Percentiles rank a stretch among this genome's conserved stretches.
phyloP scores from a whole-genome alignment of 2,329 filamentous ascomycete genomes.

The Aspergillus puulaauensis region DNA sequence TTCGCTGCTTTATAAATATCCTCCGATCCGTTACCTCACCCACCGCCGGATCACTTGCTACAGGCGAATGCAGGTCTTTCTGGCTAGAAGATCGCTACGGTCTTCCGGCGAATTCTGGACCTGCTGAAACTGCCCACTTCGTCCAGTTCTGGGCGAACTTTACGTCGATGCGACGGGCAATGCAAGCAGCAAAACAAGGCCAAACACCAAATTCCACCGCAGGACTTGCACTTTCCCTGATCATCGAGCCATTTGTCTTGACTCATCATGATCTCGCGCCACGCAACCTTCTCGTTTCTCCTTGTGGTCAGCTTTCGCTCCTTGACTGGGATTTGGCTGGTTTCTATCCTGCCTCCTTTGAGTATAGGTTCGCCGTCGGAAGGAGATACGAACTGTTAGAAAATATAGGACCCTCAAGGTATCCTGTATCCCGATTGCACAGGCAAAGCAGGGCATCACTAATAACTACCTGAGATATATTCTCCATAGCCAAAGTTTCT shows the following conservation, averaged over 20 bases:
- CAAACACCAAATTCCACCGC: neutral
- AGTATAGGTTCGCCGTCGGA: constrained; percentile 6
- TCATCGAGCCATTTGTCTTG: constrained; percentile 13
- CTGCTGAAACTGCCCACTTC: constrained; percentile 17
- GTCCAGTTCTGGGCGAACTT: constrained; percentile 24
- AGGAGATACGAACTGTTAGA: neutral
- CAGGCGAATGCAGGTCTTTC: constrained; percentile 16
- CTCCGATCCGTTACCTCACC: constrained; percentile 21
- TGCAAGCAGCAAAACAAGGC: constrained; percentile 8
- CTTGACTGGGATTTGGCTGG: constrained; percentile 20
- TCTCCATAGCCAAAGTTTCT: no score
- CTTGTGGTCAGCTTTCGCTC: constrained; percentile 15
- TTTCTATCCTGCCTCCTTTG: constrained; percentile 17
- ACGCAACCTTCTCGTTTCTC: constrained; percentile 18
- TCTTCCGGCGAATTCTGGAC: constrained; percentile 16
- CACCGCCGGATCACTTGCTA: constrained; percentile 20
- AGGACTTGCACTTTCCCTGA: neutral
- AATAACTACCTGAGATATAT: no score
- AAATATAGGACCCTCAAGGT: neutral
- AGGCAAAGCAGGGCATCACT: no score
- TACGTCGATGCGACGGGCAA: constrained; percentile 10
- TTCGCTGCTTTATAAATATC: constrained; percentile 18
- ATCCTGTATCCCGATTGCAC: neutral
- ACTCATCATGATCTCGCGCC: constrained; percentile 23
- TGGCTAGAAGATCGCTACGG: constrained; percentile 24